Evolutionary conservation across 164 flowering plant species (phyloP).

Genomic region (Magnolia kwangsiensis): DNA sequence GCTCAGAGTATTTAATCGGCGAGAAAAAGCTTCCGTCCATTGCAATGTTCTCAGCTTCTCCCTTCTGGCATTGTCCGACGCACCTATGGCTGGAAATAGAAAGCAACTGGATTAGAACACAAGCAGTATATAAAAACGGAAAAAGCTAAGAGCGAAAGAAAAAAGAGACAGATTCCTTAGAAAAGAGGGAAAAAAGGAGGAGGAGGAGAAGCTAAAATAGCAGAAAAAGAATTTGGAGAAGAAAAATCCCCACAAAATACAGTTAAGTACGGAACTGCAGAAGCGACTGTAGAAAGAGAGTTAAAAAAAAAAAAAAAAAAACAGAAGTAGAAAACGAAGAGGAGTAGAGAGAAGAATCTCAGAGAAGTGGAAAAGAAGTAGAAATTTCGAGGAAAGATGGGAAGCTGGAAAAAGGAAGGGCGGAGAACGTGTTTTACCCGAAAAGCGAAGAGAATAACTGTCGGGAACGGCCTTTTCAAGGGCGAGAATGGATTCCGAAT

Average conservation of each 20-base stretch:
- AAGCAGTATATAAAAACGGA: not conserved
- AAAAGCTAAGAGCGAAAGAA: not conserved
- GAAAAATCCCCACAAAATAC: too few relatives aligned
- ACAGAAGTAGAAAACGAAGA: not conserved
- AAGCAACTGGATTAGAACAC: not conserved
- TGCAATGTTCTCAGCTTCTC: constrained; percentile 3
- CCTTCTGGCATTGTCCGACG: constrained; percentile 20
- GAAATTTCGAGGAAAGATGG: constrained; percentile 13
- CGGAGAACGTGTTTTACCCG: not conserved
- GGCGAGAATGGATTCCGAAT: not conserved
- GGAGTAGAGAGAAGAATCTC: not conserved
- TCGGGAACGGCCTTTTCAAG: not conserved
- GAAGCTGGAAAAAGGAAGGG: not conserved
- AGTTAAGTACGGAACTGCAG: not conserved
- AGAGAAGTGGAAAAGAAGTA: constrained; percentile 1
- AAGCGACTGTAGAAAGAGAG: not conserved
- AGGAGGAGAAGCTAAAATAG: not conserved
- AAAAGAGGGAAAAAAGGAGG: not conserved
- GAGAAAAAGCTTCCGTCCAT: constrained; percentile 21
- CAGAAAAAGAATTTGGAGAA: not conserved
- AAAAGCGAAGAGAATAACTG: not conserved
- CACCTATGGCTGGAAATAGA: not conserved
- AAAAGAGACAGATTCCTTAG: constrained; percentile 18
- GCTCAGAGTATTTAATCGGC: constrained; percentile 44
- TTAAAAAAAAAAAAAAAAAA: not conserved